Percentiles rank a stretch among this genome's conserved stretches.
Evolutionary conservation across 805 yeast species (phyloP).

Genomic region (Debaryomyces castellii): DNA sequence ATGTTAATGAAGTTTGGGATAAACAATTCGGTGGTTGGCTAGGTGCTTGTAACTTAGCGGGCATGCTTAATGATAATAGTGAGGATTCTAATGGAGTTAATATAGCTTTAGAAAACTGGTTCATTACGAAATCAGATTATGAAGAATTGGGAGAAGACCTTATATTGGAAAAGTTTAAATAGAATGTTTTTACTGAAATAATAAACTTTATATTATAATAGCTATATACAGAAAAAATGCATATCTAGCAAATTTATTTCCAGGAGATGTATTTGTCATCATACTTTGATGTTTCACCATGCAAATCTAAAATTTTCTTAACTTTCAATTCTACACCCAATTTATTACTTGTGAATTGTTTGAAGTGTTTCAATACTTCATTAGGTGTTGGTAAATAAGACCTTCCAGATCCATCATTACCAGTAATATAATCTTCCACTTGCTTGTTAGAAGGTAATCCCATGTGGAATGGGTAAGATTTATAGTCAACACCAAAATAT

Average conservation of each 20-base stretch:
- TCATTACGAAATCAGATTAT: conserved; percentile 63
- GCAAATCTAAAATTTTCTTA: conserved; percentile 56
- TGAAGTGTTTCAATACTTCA: conserved; percentile 69
- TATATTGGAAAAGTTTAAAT: conserved; percentile 36
- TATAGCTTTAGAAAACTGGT: conserved; percentile 48
- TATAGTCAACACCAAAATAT: conserved; percentile 40
- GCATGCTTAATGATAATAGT: conserved; percentile 52
- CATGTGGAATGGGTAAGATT: conserved; percentile 58
- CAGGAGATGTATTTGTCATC: conserved; percentile 44
- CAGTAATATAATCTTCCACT: conserved; percentile 65
- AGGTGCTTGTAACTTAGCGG: conserved; percentile 70
- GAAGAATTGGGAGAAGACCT: conserved; percentile 58
- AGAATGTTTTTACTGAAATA: conserved; percentile 1
- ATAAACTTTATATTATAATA: conserved; percentile 3
- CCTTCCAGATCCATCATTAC: conserved; percentile 64
- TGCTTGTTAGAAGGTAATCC: conserved; percentile 78
- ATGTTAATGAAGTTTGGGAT: conserved; percentile 43
- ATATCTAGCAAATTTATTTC: conserved; percentile 20
- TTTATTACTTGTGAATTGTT: conserved; percentile 46
- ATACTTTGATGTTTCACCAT: conserved; percentile 43
- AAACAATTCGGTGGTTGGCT: conserved; percentile 64
- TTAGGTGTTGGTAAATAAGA: conserved; percentile 65
- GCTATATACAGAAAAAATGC: background rate
- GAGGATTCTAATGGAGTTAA: conserved; percentile 24
- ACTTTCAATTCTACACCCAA: conserved; percentile 64